Base-by-base conservation (phyloP, 2,329 filamentous ascomycete genomes). In the Paracamarosporium sp. region DNA sequence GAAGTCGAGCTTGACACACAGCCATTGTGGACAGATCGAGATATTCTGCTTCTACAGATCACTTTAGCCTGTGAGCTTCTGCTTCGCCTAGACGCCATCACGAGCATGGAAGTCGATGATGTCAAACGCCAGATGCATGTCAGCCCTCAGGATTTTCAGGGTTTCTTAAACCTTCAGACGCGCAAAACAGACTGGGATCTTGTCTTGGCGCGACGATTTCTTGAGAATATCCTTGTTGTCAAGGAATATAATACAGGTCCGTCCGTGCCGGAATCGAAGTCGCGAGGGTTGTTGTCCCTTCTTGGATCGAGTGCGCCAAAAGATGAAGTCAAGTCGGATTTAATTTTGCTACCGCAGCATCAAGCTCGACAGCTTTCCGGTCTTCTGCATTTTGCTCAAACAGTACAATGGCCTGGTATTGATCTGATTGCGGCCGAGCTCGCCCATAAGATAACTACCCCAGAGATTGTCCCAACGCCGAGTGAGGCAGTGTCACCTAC, bases 171-270 rank as follows among this genome's bases (percentile, higher is more conserved):
- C 22, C 66, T 82, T 41, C 79, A 81, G 54, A 81, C 78, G n/a
- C 73, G 76, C 5, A 86, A 86, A 63, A 75, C 83, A 4, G 80
- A 85, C 51, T 86, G 84, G 84, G 83, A 86, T 68, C 69, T 87
- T 24, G 76, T 86, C 2, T 75, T 83, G 17, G 82, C 81, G 6
- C 78, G 82, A 22, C 77, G 81, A 2, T 85, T 86, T 50, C 70
- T 85, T 30, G 80, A 84, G 41, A 84, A 81, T 48, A 72, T 86
- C n/a, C 67, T 75, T 17, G 76, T 83, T 15, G 64, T 74, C 28
- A 71, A 69, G 41, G 64, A 65, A 44, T 60, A 58, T 7, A 64
- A 71, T 17, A 50, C 52, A 7, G 61, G 62, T 17, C 46, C 55
- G 15, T 52, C 53, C 3, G 55, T 60, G 2, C 61, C 64, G 7